phyloP scores from a whole-genome alignment of 371 early-diverging fungal genomes.

The Rhizopus delemar region DNA sequence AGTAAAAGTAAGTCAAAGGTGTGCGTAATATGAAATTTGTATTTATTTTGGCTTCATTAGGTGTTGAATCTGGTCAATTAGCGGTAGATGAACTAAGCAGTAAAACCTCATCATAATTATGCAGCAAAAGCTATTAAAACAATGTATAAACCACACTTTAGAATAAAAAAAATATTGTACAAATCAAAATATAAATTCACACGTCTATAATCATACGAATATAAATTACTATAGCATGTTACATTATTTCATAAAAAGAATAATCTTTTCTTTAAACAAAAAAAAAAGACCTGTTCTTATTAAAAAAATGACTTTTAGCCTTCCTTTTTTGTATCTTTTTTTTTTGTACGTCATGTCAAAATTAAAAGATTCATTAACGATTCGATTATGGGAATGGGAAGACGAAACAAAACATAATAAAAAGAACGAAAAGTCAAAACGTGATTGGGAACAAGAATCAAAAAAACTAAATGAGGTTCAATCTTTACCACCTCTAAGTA shows the following conservation, averaged over 20 bases:
- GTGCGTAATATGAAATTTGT: neutral
- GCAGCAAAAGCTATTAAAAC: neutral
- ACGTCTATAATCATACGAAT: too few species aligned
- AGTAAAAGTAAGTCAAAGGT: constrained; percentile 42
- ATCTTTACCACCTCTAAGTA: constrained; percentile 20
- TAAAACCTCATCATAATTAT: constrained; percentile 1
- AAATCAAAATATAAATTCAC: too few species aligned
- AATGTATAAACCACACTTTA: too few species aligned
- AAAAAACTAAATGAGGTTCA: constrained; percentile 2
- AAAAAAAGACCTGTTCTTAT: neutral
- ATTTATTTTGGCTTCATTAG: constrained; percentile 13
- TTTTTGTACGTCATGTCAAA: neutral
- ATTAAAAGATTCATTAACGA: neutral
- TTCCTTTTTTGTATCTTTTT: neutral
- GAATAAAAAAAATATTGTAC: too few species aligned
- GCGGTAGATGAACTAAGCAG: constrained; percentile 42
- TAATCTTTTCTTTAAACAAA: neutral
- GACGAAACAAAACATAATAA: neutral
- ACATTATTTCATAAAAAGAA: too few species aligned
- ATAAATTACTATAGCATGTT: too few species aligned
- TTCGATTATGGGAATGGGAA: constrained; percentile 2
- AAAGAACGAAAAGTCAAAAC: neutral
- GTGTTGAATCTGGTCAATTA: constrained; percentile 36
- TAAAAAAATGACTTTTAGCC: too few species aligned
- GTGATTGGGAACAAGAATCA: constrained; percentile 19